Base-by-base conservation (phyloP, 1,284 basidiomycete species). In the Cryptococcus amylolentus region DNA sequence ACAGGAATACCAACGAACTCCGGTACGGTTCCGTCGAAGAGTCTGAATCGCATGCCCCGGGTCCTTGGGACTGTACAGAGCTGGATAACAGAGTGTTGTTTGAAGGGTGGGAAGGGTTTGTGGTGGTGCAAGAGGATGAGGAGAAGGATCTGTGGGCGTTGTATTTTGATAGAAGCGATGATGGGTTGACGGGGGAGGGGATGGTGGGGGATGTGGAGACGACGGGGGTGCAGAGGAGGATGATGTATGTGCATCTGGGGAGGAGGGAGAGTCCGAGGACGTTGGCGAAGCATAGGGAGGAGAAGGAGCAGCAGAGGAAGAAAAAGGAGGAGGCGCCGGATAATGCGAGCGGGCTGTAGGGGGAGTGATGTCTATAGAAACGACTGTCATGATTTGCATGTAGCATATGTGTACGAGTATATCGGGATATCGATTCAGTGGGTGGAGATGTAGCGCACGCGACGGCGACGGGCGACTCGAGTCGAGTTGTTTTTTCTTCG, bases 71-170 rank as follows among this genome's bases (percentile, higher is more conserved):
- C 20, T 49, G 44, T 46, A 57, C 56, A 12, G 16, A 20, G 10
- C 20, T 52, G 20, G 46, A 49, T 41, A 48, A 57, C 23, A 44
- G 56, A 7, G 28, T 57, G 35, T 42, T 44, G 43, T 57, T 57
- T 31, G 56, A 57, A 27, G 56, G 51, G 9, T 57, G 56, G 56
- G 56, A 57, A 31, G 56, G 56, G 7, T 57, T 57, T 37, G 56
- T 57, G 18, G 51, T 51, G 12, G 56, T 57, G 27, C 56, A 57
- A 45, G 56, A 57, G 39, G 46, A 52, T 37, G 56, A 35, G 31
- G 45, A 42, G 23, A 16, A 41, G 5, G 56, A 49, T 51, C 46
- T 40, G 37, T 57, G 56, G 56, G 56, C 56, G 14, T 28, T 57
- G 18, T 57, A 57, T 23, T 57, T 57, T 28, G 56, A 57, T 35